Evolutionary conservation across 1,284 basidiomycete species (phyloP), one percentile per base, ranked within the genome.

Genomic region (Singerocomus rubriflavus): DNA sequence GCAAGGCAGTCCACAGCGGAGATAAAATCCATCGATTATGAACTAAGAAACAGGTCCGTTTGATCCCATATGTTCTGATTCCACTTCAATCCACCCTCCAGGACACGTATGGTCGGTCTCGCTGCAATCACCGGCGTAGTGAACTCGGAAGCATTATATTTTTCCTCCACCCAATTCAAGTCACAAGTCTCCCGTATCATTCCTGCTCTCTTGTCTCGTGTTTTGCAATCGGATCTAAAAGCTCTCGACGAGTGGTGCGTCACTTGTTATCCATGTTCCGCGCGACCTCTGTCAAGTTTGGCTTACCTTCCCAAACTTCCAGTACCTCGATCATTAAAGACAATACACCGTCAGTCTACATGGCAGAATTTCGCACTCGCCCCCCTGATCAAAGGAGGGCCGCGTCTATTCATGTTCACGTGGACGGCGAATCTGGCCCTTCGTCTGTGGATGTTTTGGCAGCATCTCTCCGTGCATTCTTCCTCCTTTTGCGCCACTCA

Each of bases 361-460:
- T 92, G 59, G 80, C 80, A 31, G 90, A 94, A 62, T 93, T 92
- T 58, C 80, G 89, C 16, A 84, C 81, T 21, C 76, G 85, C 50
- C 88, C 93, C 14, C 72, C 84, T 6, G 74, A 84, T 27, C 85
- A 93, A 62, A 77, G 94, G 47, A 82, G 89, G 37, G 91, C 93
- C 0, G 84, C 88, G 5, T 93, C 92, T 1, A 88, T 98, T 33
- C 90, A 93, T 63, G 73, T 88, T 10, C 93, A 97, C 62, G 71
- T 92, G 26, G 87, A 93, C 48, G 92, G 93, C 12, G 91, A 97
- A 63, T 85, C 86, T 54, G 93, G 92, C 0, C 93, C 94, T 29
- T 80, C 84, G 1, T 73, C 73, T 34, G 70, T 73, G 2, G 92
- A 95, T 58, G 88, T 97, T 35, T 78, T 85, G 0, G 82, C 82